Evolutionary conservation across 805 yeast genomes (phyloP).

Genomic region (Ogataea naganishii): DNA sequence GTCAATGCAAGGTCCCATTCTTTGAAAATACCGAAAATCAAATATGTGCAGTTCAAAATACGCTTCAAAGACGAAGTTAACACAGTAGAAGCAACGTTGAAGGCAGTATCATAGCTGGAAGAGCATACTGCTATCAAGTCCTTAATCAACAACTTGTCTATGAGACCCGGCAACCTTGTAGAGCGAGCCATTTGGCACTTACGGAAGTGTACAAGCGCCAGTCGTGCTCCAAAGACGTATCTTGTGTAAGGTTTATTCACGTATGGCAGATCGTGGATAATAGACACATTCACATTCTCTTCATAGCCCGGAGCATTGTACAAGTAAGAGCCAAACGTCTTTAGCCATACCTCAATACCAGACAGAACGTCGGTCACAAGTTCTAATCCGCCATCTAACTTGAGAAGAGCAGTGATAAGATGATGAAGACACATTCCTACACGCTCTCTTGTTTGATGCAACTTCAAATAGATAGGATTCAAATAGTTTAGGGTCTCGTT

Average conservation of each 20-base stretch:
- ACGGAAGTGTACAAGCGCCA: slow-evolving; percentile 66
- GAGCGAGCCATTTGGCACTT: slow-evolving; percentile 67
- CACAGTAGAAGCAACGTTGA: slow-evolving; percentile 59
- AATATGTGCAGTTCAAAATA: slow-evolving; percentile 45
- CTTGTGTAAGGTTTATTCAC: slow-evolving; percentile 67
- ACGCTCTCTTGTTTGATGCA: slow-evolving; percentile 53
- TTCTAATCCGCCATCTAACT: slow-evolving; percentile 54
- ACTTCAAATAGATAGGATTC: slow-evolving; percentile 33
- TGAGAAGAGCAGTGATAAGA: slow-evolving; percentile 36
- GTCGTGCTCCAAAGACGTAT: slow-evolving; percentile 63
- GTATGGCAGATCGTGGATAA: slow-evolving; percentile 54
- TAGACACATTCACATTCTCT: slow-evolving; percentile 28
- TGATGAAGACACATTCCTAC: slow-evolving; percentile 52
- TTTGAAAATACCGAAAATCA: slow-evolving; percentile 39
- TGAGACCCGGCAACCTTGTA: slow-evolving; percentile 56
- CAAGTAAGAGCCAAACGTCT: slow-evolving; percentile 20
- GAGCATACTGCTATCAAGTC: slow-evolving; percentile 60
- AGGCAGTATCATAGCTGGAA: slow-evolving; percentile 63
- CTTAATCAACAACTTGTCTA: slow-evolving; percentile 53
- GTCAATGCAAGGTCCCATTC: slow-evolving; percentile 36
- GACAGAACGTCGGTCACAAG: slow-evolving; percentile 53
- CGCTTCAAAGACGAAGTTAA: slow-evolving; percentile 63
- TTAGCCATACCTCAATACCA: slow-evolving; percentile 58
- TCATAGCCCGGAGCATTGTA: slow-evolving; percentile 18
- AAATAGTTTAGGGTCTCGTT: slow-evolving; percentile 14